Evolutionary conservation across 2,329 filamentous ascomycete genomes (phyloP).

Genomic region (Cladobotryum mycophilum): DNA sequence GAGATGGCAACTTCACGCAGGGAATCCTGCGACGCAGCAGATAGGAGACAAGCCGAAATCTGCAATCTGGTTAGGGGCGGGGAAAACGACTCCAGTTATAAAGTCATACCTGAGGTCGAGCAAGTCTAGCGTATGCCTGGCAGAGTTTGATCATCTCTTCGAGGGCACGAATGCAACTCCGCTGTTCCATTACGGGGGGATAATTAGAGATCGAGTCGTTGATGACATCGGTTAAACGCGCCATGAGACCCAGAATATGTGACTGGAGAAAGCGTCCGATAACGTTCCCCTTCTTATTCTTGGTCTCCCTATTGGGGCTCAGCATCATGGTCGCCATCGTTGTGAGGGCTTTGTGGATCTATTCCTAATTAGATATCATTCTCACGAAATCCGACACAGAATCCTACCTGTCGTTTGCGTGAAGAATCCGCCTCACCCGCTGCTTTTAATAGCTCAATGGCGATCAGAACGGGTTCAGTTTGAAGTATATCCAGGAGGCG

Average conservation of each 20-base stretch:
- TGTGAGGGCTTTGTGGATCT: conserved; percentile 44
- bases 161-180: conserved; percentile 72
- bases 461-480: conserved; percentile 67
- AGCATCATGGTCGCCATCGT: conserved; percentile 40
- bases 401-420: conserved; percentile 50
- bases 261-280: conserved; percentile 72
- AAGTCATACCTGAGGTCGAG: conserved; percentile 70
- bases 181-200: conserved; percentile 60
- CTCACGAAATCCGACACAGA: not conserved
- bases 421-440: conserved; percentile 62
- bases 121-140: conserved; percentile 65
- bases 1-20: conserved; percentile 75
- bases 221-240: conserved; percentile 70
- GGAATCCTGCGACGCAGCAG: conserved; percentile 67
- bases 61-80: conserved; percentile 27
- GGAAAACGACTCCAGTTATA: not conserved
- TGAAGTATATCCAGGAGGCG: conserved; percentile 64
- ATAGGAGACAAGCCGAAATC: conserved; percentile 89
- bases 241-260: conserved; percentile 81
- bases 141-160: conserved; percentile 81
- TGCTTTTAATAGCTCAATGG: conserved; percentile 75
- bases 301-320: conserved; percentile 33
- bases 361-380: conserved; percentile 19
- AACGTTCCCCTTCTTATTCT: conserved; percentile 47
- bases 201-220: conserved; percentile 56